These are phyloP conservation scores for Colletotrichum scovillei DNA, from an alignment of 2,329 filamentous ascomycete species.

Conservation along the genomic window DNA sequence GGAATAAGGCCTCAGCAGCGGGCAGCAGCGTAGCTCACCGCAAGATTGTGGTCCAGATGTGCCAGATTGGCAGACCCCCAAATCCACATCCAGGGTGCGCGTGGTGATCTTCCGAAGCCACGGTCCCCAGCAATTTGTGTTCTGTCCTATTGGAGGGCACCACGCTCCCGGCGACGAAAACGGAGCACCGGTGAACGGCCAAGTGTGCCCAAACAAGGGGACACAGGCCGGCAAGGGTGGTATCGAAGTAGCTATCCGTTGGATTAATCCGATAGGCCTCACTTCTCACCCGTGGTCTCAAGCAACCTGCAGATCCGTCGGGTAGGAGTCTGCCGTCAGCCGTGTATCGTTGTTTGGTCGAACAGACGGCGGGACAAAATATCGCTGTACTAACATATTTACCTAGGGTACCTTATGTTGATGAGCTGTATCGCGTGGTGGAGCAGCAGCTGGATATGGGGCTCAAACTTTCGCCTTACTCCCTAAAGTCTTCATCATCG, in stretches of 20 bases:
- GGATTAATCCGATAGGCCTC: neutral
- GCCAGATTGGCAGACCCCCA: neutral
- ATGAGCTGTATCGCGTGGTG: neutral
- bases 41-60: slow-evolving; percentile 14
- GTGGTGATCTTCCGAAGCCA: slow-evolving; percentile 28
- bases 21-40: slow-evolving; percentile 10
- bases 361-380: neutral
- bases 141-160: slow-evolving; percentile 23
- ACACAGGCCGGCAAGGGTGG: neutral
- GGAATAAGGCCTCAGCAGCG: neutral
- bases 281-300: neutral
- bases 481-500: neutral
- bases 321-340: neutral
- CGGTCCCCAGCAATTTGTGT: neutral
- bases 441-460: neutral
- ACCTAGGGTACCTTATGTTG: no score
- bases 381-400: no score
- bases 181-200: slow-evolving; percentile 4
- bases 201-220: slow-evolving; percentile 8
- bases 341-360: neutral
- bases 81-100: slow-evolving; percentile 25
- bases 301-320: neutral
- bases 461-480: neutral
- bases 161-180: slow-evolving; percentile 12
- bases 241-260: neutral